Evolutionary conservation across 139 green algal species (phyloP).

Genomic region (Mesotaenium endlicherianum): DNA sequence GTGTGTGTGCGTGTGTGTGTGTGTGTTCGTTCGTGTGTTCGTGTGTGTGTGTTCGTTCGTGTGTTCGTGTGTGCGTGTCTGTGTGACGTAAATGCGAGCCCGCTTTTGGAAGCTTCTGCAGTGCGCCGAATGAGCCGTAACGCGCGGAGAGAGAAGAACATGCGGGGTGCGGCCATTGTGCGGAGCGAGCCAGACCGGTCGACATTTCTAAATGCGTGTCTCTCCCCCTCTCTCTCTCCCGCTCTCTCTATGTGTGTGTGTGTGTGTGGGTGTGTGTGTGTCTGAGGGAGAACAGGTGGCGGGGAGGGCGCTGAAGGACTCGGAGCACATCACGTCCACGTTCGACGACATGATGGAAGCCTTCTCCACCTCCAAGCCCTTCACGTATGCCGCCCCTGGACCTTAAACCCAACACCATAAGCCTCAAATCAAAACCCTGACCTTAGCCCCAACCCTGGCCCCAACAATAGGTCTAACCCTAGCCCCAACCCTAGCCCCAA

Average conservation of each 20-base stretch:
- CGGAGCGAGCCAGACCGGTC: not conserved
- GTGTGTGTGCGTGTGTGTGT: no score
- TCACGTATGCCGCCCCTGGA: not conserved
- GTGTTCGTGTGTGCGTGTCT: no score
- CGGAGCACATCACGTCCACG: constrained; percentile 32
- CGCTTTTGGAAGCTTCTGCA: not conserved
- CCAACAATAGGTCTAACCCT: not conserved
- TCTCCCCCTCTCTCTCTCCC: no score
- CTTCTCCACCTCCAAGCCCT: not conserved
- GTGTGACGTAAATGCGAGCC: not conserved
- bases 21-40: no score
- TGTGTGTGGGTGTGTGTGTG: no score
- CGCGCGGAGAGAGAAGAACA: not conserved
- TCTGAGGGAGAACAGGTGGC: constrained; percentile 2
- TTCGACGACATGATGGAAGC: constrained; percentile 13
- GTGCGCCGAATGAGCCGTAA: not conserved
- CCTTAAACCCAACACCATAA: not conserved
- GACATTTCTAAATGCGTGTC: not conserved
- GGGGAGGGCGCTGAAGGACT: constrained; percentile 27
- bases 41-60: no score
- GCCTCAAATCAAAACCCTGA: not conserved
- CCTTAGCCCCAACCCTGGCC: not conserved
- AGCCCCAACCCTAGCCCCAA: not conserved
- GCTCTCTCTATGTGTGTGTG: no score
- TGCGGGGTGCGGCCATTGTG: no score